Conservation (phyloP, 2,329 filamentous ascomycete genomes). For the Ophiostoma populinum region DNA sequence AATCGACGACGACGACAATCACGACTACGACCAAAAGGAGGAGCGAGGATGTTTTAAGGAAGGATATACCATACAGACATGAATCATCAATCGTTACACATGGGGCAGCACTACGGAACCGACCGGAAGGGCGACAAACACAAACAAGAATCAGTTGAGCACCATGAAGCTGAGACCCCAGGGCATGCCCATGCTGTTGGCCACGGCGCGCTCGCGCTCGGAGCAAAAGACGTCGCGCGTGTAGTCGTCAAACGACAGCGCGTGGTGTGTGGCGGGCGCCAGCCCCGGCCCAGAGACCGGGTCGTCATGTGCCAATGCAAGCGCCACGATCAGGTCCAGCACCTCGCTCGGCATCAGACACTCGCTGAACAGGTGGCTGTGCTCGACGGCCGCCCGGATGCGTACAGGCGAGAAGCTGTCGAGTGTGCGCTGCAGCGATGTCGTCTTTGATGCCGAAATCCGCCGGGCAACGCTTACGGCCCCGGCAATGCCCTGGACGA, state of each 20-base stretch:
- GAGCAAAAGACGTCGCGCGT: constrained; percentile 14
- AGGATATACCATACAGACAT: constrained; percentile 1
- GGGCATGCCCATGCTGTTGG: constrained; percentile 20
- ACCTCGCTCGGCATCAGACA: constrained; percentile 19
- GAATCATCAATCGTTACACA: no score
- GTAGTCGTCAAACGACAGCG: constrained; percentile 13
- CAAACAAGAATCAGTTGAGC: constrained; percentile 16
- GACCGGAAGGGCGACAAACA: background rate
- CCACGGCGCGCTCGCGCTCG: constrained; percentile 15
- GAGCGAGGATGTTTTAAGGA: background rate
- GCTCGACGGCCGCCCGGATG: constrained; percentile 17
- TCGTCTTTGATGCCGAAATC: constrained; percentile 6
- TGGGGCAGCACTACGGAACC: background rate
- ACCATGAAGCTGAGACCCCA: constrained; percentile 22
- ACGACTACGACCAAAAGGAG: background rate
- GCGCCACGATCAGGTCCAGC: constrained; percentile 17
- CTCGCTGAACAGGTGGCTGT: constrained; percentile 16
- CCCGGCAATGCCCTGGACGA: constrained; percentile 20
- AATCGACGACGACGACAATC: no score
- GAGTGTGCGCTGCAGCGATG: constrained; percentile 15
- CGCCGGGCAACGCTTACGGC: constrained; percentile 17
- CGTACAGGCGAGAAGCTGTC: constrained; percentile 16
- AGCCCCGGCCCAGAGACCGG: background rate
- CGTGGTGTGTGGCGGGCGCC: background rate
- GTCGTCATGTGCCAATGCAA: constrained; percentile 15